Conservation (phyloP, 2,329 filamentous ascomycete species). For the Thelonectria blattea region DNA sequence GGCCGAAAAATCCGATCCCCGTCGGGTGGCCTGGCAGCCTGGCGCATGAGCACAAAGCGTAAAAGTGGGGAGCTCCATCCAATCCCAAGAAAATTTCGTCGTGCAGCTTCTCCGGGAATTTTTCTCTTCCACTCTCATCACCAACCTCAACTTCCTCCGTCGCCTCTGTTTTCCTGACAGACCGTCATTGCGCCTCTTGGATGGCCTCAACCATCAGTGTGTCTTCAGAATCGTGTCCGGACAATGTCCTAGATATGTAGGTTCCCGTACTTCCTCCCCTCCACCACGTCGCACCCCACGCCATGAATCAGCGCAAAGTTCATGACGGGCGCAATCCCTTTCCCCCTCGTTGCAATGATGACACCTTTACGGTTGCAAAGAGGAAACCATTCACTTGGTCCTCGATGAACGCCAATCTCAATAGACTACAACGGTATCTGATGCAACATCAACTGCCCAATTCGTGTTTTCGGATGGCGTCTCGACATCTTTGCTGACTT, state of each 20-base stretch:
- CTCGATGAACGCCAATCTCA: conserved; percentile 67
- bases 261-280: conserved; percentile 20
- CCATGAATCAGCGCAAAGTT: not conserved
- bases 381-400: conserved; percentile 62
- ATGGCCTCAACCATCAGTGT: conserved; percentile 36
- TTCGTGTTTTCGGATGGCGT: not conserved
- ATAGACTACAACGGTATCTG: conserved; percentile 99
- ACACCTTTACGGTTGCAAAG: conserved; percentile 64
- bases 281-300: not conserved
- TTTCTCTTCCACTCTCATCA: conserved; percentile 26
- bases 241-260: conserved; percentile 43
- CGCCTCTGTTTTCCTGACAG: conserved; percentile 27
- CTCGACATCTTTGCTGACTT: conserved; percentile 22
- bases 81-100: conserved; percentile 35
- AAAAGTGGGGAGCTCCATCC: conserved; percentile 38
- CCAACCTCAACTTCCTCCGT: conserved; percentile 22
- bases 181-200: conserved; percentile 32
- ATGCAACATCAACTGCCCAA: conserved; percentile 51
- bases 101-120: conserved; percentile 17
- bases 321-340: conserved; percentile 7
- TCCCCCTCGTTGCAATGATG: conserved; percentile 58
- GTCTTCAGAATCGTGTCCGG: conserved; percentile 34
- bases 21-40: conserved; percentile 7
- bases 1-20: not conserved
- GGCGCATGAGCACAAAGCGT: conserved; percentile 42